A percentile compares a stretch with the other conserved stretches of the same genome.
Evolutionary conservation across 164 flowering plant species (phyloP).

Genomic region (Vitis riparia): DNA sequence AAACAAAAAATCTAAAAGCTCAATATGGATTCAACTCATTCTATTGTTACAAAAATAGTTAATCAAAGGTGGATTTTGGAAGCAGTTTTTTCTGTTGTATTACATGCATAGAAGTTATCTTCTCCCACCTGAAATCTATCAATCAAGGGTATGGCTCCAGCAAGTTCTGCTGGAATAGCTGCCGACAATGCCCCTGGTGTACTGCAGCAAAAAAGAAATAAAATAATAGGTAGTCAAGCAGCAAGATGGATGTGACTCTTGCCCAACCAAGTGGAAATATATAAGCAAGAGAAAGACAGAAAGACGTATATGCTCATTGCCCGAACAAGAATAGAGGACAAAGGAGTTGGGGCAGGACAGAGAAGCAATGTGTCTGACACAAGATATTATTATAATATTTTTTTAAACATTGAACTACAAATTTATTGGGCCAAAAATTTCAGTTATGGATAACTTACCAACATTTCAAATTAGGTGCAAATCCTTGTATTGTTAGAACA

Average conservation of each 20-base stretch:
- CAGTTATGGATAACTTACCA: too few species aligned
- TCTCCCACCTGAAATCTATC: conserved; percentile 84
- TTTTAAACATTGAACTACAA: too few species aligned
- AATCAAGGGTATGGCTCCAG: conserved; percentile 87
- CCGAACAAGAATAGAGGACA: neutral
- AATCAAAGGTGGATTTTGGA: neutral
- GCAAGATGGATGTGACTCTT: neutral
- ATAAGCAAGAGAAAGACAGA: neutral
- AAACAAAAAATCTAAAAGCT: neutral
- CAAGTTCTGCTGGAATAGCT: conserved; percentile 79
- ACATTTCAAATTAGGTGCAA: too few species aligned
- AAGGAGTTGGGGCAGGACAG: too few species aligned
- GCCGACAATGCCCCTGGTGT: conserved; percentile 68
- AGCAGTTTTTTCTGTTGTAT: neutral
- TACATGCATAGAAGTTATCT: neutral
- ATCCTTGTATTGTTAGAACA: too few species aligned
- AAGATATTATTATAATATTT: too few species aligned
- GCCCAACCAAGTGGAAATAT: neutral
- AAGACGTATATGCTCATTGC: neutral
- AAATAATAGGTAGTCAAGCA: neutral
- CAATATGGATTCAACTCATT: neutral
- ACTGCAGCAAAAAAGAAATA: conserved; percentile 39
- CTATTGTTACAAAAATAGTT: neutral
- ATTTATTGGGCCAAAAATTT: too few species aligned
- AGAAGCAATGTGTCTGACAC: too few species aligned